A percentile compares a stretch with the other conserved stretches of the same genome.
Evolutionary conservation across 768 basidiomycete genomes (phyloP).

Genomic region (Terana coerulea): DNA sequence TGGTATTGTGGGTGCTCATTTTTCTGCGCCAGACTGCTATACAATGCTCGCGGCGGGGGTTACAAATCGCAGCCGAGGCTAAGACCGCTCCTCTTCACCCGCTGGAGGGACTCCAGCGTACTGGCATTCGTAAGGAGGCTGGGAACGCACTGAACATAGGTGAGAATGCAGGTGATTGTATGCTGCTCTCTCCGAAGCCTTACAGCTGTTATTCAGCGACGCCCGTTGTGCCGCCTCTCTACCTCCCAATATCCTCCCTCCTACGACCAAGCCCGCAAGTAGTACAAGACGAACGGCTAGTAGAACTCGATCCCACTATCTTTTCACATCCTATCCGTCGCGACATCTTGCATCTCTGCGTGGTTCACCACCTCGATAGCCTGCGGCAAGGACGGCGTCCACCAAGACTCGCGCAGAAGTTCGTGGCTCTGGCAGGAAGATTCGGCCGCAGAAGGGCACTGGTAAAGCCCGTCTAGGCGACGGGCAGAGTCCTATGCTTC

Average conservation of each 20-base stretch:
- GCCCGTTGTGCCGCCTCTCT: slow-evolving; percentile 45
- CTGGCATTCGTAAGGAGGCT: neutral
- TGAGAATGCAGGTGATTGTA: neutral
- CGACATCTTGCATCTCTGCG: slow-evolving; percentile 91
- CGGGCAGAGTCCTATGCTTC: slow-evolving; percentile 78
- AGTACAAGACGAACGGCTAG: slow-evolving; percentile 41
- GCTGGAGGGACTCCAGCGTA: neutral
- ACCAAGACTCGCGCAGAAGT: slow-evolving; percentile 94
- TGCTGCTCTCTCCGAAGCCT: neutral
- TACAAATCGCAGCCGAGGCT: neutral
- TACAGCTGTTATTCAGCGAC: too few relatives aligned
- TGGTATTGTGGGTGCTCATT: neutral
- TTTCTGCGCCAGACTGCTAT: neutral
- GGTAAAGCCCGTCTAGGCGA: slow-evolving; percentile 91
- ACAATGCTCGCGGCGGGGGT: neutral
- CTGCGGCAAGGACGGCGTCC: slow-evolving; percentile 85
- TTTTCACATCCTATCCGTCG: slow-evolving; percentile 87
- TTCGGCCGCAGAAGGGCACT: slow-evolving; percentile 88
- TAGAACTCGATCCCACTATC: slow-evolving; percentile 72
- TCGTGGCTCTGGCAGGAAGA: slow-evolving; percentile 82
- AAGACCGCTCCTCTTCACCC: neutral
- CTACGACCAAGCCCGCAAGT: slow-evolving; percentile 42
- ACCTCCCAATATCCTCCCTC: slow-evolving; percentile 58
- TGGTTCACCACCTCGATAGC: slow-evolving; percentile 82
- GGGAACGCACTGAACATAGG: neutral